Conservation (phyloP, 139 green algal genomes). For the Coccomyxa sp. region DNA sequence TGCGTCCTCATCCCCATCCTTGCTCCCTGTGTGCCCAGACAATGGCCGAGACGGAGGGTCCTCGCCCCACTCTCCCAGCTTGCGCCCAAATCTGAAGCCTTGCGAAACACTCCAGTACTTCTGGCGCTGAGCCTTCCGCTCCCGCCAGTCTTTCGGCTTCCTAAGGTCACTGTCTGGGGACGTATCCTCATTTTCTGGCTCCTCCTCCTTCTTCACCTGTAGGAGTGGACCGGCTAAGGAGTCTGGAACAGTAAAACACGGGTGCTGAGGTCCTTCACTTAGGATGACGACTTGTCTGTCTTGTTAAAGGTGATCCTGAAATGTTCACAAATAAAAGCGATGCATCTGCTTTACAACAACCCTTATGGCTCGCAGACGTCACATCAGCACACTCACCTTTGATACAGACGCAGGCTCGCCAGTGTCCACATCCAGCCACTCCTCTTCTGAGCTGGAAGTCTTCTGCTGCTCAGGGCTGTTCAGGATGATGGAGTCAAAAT, state of each 20-base stretch:
- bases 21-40: no score
- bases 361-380: not conserved
- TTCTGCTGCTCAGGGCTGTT: not conserved
- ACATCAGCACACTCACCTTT: not conserved
- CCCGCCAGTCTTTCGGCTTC: conserved; percentile 51
- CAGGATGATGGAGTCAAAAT: not conserved
- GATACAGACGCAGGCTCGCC: not conserved
- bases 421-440: conserved; percentile 53
- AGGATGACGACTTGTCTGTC: no score
- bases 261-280: no score
- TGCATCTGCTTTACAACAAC: no score
- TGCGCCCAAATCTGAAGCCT: conserved; percentile 83
- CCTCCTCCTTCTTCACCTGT: no score
- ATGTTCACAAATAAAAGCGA: no score
- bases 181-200: no score
- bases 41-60: no score
- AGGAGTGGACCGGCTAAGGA: no score
- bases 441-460: conserved; percentile 16
- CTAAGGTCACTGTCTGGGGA: no score
- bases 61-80: conserved; percentile 76
- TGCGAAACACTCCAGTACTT: conserved; percentile 77
- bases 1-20: conserved; percentile 47
- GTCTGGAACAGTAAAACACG: no score
- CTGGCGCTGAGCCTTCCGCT: conserved; percentile 61
- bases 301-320: no score